These are phyloP conservation scores for Ceratocystis variospora DNA, from an alignment of 2,329 filamentous ascomycete genomes.

Conservation along the genomic window DNA sequence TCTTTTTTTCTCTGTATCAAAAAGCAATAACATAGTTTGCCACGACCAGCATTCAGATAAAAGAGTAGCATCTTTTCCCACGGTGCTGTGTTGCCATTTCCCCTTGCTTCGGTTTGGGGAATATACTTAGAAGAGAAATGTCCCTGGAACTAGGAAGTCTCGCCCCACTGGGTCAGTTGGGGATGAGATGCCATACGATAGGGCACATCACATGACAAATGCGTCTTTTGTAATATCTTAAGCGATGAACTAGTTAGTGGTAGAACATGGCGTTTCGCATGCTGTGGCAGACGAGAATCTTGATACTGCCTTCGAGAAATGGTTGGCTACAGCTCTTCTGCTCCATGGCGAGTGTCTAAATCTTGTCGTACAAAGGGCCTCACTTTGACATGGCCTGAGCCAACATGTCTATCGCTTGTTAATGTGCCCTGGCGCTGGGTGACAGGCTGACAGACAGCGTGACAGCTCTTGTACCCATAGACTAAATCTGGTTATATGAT, in stretches of 20 bases:
- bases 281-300: neutral
- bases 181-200: conserved; percentile 19
- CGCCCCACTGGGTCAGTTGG: conserved; percentile 18
- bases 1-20: conserved; percentile 19
- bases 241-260: neutral
- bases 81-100: conserved; percentile 20
- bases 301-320: no score
- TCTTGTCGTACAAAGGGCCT: neutral
- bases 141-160: conserved; percentile 20
- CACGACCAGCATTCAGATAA: conserved; percentile 19
- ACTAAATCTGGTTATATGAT: neutral
- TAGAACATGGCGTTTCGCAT: neutral
- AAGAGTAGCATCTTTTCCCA: conserved; percentile 10
- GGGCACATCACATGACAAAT: conserved; percentile 16
- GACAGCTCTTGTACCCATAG: neutral
- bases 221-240: neutral
- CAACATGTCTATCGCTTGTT: neutral
- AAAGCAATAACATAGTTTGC: conserved; percentile 20
- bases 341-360: neutral
- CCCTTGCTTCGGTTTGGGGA: conserved; percentile 15
- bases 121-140: conserved; percentile 20
- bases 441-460: neutral
- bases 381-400: neutral
- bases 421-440: neutral
- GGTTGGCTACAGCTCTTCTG: neutral